Conservation (phyloP, 2,329 filamentous ascomycete species). For the Metarhizium rileyi region DNA sequence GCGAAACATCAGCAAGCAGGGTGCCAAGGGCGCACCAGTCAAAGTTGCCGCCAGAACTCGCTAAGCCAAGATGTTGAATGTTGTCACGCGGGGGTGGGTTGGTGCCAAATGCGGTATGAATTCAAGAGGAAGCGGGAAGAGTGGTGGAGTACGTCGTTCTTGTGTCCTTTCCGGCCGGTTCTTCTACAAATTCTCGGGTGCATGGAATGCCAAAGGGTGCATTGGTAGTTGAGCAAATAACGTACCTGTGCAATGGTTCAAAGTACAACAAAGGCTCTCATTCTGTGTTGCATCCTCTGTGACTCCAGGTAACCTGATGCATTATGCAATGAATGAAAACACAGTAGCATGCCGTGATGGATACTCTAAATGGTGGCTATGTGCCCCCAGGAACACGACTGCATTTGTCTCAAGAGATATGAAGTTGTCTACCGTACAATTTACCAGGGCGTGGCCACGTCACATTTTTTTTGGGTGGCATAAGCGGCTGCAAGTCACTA, state of each 20-base stretch:
- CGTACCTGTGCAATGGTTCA: slow-evolving; percentile 9
- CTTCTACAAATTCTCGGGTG: slow-evolving; percentile 30
- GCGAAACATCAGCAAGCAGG: slow-evolving; percentile 92
- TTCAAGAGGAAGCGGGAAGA: slow-evolving; percentile 16
- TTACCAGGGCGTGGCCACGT: no score
- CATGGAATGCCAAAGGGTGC: slow-evolving; percentile 33
- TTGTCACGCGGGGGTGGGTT: slow-evolving; percentile 3
- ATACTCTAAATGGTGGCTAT: no score
- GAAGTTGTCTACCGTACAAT: no score
- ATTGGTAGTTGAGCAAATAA: slow-evolving; percentile 33
- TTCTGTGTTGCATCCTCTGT: not conserved
- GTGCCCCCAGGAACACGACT: no score
- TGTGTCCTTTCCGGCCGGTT: slow-evolving; percentile 33
- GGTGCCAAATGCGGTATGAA: slow-evolving; percentile 4
- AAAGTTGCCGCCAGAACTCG: slow-evolving; percentile 84
- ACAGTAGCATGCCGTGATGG: not conserved
- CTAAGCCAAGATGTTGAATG: slow-evolving; percentile 29
- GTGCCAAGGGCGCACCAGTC: slow-evolving; percentile 76
- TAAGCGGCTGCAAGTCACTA: no score
- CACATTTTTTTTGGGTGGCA: no score
- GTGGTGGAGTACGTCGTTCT: slow-evolving; percentile 30
- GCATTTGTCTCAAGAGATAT: no score
- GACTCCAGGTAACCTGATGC: not conserved
- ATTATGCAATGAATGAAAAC: not conserved
- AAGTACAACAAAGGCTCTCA: not conserved